Evolutionary conservation across 192 early-diverging fungal species (phyloP).

Genomic region (Coemansia furcata): DNA sequence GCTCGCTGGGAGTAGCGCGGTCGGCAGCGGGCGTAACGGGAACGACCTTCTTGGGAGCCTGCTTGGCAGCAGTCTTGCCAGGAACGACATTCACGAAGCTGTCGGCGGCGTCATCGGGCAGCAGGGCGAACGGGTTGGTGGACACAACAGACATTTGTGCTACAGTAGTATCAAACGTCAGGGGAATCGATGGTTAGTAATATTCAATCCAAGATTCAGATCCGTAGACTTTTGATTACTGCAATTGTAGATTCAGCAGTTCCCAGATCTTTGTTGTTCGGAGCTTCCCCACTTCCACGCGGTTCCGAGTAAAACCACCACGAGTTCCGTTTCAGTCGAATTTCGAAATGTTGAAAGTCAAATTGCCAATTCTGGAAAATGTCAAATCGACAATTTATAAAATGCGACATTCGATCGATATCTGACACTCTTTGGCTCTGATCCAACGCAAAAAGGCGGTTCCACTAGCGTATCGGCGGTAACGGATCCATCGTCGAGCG

Average conservation of each 20-base stretch:
- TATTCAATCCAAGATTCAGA: not conserved
- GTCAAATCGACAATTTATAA: not conserved
- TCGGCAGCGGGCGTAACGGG: slow-evolving; percentile 9
- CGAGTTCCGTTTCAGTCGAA: not conserved
- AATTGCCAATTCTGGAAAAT: not conserved
- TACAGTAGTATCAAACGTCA: not conserved
- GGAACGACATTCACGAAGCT: slow-evolving; percentile 43
- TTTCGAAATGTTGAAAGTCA: not conserved
- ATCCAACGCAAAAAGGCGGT: not conserved
- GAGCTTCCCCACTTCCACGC: not conserved
- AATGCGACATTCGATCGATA: not conserved
- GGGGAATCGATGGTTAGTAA: not conserved
- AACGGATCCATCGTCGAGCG: not conserved
- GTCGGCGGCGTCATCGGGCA: slow-evolving; percentile 60
- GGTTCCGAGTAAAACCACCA: not conserved
- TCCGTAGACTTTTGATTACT: not conserved
- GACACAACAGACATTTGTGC: slow-evolving; percentile 57
- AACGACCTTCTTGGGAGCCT: slow-evolving; percentile 36
- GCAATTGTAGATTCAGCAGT: not conserved
- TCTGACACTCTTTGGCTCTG: not conserved
- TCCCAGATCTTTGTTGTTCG: not conserved
- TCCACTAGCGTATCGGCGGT: not conserved
- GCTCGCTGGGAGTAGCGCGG: slow-evolving; percentile 30
- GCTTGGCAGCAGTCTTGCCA: slow-evolving; percentile 20
- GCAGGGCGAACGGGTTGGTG: slow-evolving; percentile 67